A percentile compares a stretch with the other conserved stretches of the same genome.
phyloP scores from a whole-genome alignment of 768 basidiomycete genomes.

The Boletus tomentosulus region DNA sequence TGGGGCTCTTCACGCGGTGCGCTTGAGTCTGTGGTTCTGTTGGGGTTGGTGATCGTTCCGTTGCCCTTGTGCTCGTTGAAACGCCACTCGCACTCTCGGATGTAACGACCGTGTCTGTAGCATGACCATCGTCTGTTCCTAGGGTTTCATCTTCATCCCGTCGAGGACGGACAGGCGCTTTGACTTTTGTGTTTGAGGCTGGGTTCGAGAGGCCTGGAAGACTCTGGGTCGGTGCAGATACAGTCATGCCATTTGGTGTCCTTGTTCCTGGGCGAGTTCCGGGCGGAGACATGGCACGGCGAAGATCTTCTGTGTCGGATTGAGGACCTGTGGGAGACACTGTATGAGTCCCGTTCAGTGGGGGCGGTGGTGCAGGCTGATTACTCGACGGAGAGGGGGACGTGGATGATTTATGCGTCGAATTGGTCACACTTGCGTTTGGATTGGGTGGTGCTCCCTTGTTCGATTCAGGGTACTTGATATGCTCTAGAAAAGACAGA shows the following conservation, averaged over 20 bases:
- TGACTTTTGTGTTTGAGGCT: constrained; percentile 42
- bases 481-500: constrained; percentile 58
- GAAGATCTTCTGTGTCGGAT: constrained; percentile 52
- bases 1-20: constrained; percentile 56
- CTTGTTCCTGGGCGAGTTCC: constrained; percentile 40
- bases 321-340: constrained; percentile 57
- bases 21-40: constrained; percentile 34
- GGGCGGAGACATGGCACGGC: constrained; percentile 65
- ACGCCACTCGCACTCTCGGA: constrained; percentile 35
- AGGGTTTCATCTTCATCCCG: constrained; percentile 38
- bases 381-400: constrained; percentile 30
- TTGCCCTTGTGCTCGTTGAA: constrained; percentile 26
- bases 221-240: constrained; percentile 9
- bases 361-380: constrained; percentile 27
- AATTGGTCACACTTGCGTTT: constrained; percentile 27
- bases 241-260: constrained; percentile 30
- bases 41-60: constrained; percentile 55
- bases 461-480: constrained; percentile 82
- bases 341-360: constrained; percentile 42
- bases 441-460: constrained; percentile 35
- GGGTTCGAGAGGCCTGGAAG: constrained; percentile 4
- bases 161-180: constrained; percentile 47
- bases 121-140: constrained; percentile 47
- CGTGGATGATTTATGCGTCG: constrained; percentile 47
- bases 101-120: constrained; percentile 45